Percentiles rank a stretch among this genome's conserved stretches.
Conservation (phyloP, 1,139 yeast genomes). For the Suhomyces taliae region DNA sequence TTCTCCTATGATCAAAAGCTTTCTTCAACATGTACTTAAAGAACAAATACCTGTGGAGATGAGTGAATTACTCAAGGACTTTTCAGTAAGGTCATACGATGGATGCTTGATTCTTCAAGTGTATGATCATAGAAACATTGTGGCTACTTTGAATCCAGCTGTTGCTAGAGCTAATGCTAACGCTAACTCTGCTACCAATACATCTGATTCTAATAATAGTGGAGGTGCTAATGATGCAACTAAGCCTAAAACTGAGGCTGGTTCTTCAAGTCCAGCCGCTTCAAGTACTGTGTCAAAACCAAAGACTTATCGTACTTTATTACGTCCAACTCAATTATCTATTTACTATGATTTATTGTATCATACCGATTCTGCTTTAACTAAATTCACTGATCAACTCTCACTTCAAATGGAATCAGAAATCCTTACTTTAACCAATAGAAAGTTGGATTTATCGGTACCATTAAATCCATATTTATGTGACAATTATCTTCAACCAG, state of each 20-base stretch:
- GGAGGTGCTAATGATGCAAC: not conserved
- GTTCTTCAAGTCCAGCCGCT: slow-evolving; percentile 4
- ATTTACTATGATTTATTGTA: slow-evolving; percentile 82
- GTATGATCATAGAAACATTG: slow-evolving; percentile 63
- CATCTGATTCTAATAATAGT: slow-evolving; percentile 1
- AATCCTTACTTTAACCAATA: slow-evolving; percentile 69
- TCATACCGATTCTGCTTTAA: slow-evolving; percentile 75
- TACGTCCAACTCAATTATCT: slow-evolving; percentile 79
- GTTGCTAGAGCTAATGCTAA: not conserved
- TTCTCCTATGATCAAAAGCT: slow-evolving; percentile 77
- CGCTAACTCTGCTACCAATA: not conserved
- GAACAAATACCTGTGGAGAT: slow-evolving; percentile 89
- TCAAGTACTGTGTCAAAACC: slow-evolving; percentile 40
- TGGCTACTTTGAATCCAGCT: slow-evolving; percentile 14
- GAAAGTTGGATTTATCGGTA: slow-evolving; percentile 73
- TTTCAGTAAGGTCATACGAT: slow-evolving; percentile 79
- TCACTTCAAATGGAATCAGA: slow-evolving; percentile 83
- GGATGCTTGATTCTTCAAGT: slow-evolving; percentile 86
- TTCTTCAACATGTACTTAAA: slow-evolving; percentile 72
- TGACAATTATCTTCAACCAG: slow-evolving; percentile 49
- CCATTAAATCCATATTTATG: slow-evolving; percentile 65
- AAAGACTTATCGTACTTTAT: slow-evolving; percentile 69
- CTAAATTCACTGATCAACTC: slow-evolving; percentile 75
- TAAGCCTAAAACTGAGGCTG: slow-evolving; percentile 5
- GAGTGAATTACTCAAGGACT: slow-evolving; percentile 84